Evolutionary conservation across 1,284 basidiomycete species (phyloP).

Genomic region (Ceraceosorus guamensis): DNA sequence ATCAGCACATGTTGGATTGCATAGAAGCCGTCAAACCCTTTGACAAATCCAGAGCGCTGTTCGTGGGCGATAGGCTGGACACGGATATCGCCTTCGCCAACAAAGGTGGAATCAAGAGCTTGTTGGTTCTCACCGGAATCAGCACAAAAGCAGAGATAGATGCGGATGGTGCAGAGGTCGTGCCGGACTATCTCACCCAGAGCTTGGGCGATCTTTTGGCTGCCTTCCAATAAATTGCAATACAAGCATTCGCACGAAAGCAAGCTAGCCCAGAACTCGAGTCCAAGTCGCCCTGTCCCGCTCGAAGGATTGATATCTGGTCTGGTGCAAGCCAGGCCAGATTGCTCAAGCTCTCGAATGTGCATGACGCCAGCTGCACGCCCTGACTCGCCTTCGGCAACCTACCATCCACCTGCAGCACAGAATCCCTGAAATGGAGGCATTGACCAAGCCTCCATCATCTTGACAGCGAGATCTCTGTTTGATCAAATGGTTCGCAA

Average conservation of each 20-base stretch:
- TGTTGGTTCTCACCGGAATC: slow-evolving; percentile 83
- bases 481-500: too few species aligned
- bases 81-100: slow-evolving; percentile 92
- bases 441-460: too few species aligned
- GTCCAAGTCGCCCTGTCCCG: too few species aligned
- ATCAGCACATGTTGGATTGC: slow-evolving; percentile 84
- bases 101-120: slow-evolving; percentile 71
- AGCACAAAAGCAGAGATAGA: slow-evolving; percentile 39
- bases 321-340: too few species aligned
- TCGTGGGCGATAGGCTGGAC: slow-evolving; percentile 89
- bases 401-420: too few species aligned
- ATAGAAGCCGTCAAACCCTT: slow-evolving; percentile 60
- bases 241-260: not conserved
- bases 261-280: too few species aligned
- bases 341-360: too few species aligned
- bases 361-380: too few species aligned
- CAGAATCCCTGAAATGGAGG: too few species aligned
- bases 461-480: too few species aligned
- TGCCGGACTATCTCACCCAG: slow-evolving; percentile 40
- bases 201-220: slow-evolving; percentile 31
- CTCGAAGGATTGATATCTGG: too few species aligned
- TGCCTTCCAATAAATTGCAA: not conserved
- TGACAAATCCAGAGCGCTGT: slow-evolving; percentile 59
- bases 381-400: too few species aligned
- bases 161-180: slow-evolving; percentile 54